Base-by-base conservation (phyloP, 164 flowering plant genomes). In the Euptelea pleiosperma region DNA sequence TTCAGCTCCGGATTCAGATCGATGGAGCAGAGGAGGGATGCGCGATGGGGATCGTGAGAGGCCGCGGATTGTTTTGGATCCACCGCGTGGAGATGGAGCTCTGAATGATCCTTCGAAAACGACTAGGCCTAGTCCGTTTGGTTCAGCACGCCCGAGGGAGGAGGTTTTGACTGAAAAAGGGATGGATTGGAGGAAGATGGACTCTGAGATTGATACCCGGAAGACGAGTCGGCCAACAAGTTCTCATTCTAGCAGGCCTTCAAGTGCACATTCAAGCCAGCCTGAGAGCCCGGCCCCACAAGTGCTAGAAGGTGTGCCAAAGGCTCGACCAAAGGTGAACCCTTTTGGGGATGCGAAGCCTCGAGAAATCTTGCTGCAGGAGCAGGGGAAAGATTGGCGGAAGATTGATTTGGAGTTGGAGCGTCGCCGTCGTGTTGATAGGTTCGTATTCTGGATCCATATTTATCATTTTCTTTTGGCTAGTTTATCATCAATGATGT, bases 281-380 rank as follows among this genome's bases (percentile, higher is more conserved):
- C 81, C 91, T 2, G 87, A 81, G 65, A 75, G 75, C 40, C 75
- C 63, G 2, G 73, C 56, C 2, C 10, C 65, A 33, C 76, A 63
- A 49, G 78, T 64, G 8, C 25, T 64, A 7, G 82, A 74, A 41
- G 78, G 44, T 46, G 75, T 43, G 52, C 66, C 49, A 22, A 88
- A 73, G 73, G 69, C 82, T 3, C 73, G 76, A 50, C 89, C 86
- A 2, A 89, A 80, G 68, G 84, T 87, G 64, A 92, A 92, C 55
- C 98, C 96, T 1, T 92, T 92, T 57, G 98, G 96, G n/a, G 91
- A 89, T 66, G 96, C 96, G 0, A 87, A 84, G 79, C 98, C 96
- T 22, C 70, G 96, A 63, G 98, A 91, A 40, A 72, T 87, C 47
- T 67, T 83, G 77, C 70, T 92, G 61, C 71, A 85, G 59, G 82